phyloP scores from a whole-genome alignment of 139 green algal species.

The Coelastrella sp. region DNA sequence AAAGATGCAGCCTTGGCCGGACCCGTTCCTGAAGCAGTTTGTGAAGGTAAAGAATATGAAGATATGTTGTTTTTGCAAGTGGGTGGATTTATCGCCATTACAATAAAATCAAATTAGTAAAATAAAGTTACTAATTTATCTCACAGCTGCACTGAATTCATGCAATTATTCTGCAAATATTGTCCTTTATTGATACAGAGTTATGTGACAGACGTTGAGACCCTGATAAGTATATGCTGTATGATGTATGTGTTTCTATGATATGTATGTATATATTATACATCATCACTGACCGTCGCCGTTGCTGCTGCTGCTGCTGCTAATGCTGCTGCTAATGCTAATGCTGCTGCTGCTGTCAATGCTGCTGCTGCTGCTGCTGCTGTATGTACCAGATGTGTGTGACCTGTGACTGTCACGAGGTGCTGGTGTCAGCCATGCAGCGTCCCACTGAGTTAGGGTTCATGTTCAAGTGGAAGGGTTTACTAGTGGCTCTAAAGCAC shows the following conservation, averaged over 20 bases:
- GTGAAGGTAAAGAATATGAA: background rate
- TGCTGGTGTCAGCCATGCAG: background rate
- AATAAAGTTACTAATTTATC: background rate
- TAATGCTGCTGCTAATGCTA: too few relatives aligned
- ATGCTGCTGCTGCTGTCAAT: too few relatives aligned
- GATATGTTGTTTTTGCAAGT: background rate
- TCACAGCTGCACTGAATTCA: too few relatives aligned
- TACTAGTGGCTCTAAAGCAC: slow-evolving; percentile 14
- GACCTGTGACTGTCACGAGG: too few relatives aligned
- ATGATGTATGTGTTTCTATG: too few relatives aligned
- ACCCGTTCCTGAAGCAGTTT: slow-evolving; percentile 7
- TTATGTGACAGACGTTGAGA: too few relatives aligned
- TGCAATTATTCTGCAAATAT: too few relatives aligned
- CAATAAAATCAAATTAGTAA: background rate
- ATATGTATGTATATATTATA: background rate
- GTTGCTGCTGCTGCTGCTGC: background rate
- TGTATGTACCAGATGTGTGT: too few relatives aligned
- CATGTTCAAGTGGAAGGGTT: slow-evolving; percentile 30
- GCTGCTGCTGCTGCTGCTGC: slow-evolving; percentile 6
- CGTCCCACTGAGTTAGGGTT: slow-evolving; percentile 35
- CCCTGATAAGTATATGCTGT: background rate
- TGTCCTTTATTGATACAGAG: too few relatives aligned
- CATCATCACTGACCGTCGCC: background rate
- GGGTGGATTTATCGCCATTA: background rate
- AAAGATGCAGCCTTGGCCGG: slow-evolving; percentile 2